Evolutionary conservation across 2,329 filamentous ascomycete species (phyloP), one percentile per base, ranked within the genome.

Genomic region (Paecilomyces sp.): DNA sequence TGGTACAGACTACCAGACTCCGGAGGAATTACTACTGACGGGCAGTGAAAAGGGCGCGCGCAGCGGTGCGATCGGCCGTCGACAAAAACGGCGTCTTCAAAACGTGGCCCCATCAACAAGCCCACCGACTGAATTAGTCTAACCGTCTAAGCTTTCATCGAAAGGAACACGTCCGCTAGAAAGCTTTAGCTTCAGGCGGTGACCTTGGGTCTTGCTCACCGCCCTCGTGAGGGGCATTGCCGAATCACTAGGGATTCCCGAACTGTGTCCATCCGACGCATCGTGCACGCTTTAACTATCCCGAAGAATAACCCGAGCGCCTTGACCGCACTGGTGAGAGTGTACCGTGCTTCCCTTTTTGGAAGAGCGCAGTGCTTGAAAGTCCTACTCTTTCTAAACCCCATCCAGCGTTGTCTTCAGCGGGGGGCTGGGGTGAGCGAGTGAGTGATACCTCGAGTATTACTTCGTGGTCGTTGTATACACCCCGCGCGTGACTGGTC

Each of bases 221-320:
- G 41, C 41, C 41, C 41, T 47, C 41, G 41, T 47, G 41, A 47
- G 41, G 41, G 50, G 63, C 58, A 34, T 66, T 63, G 13, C 61
- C 59, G 55, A 28, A 18, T 47, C 31, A 55, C 24, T 22, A 22
- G 22, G 22, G 22, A 22, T 22, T 22, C 12, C 54, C 54, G 13
- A 33, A 30, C 25, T 15, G 6, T 54, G n/a, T 28, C 25, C 7
- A 30, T 28, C 52, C 24, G 52, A 33, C 28, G 18, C 18, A 11
- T 8, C n/a, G n/a, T n/a, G 13, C 13, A 47, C 36, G 7, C 36
- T n/a, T 7, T 22, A 22, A 22, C 22, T 47, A 7, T 47, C 7
- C 36, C 15, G 15, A 47, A 3, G 3, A 28, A 28, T 28, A 47
- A 47, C 18, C 36, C 36, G 15, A 47, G 36, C n/a, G n/a, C 15